Evolutionary conservation across 176 grass and related monocot genomes (phyloP), one percentile per base, ranked within the genome.

Genomic region (Calamus simplicifolius): DNA sequence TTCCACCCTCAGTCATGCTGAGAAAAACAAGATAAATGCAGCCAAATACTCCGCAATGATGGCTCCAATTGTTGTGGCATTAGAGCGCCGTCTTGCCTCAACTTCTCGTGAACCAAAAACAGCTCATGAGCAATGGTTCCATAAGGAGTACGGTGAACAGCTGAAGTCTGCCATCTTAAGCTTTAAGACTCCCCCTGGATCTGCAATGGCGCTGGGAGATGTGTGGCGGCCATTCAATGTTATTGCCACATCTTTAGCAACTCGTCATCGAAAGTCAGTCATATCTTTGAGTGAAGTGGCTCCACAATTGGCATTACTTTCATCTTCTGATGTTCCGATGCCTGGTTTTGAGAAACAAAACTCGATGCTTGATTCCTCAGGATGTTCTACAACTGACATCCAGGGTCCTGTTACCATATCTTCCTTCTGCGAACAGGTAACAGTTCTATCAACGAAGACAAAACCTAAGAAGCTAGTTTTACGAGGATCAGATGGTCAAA

Each of bases 271-370:
- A 61, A 96, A 87, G 69, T 85, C 91, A 82, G 71, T 62, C 48
- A 59, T 96, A 71, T 80, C 64, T 56, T 81, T 96, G 64, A 84
- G 77, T 81, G 91, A 89, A 62, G 79, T 96, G 80, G 86, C 91
- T 56, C 91, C 91, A 61, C 80, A 87, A 58, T 69, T 96, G 74
- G 75, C 86, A 68, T 57, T 30, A 51, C 64, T 96, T 66, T 77
- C 83, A 66, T 82, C 77, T 69, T 96, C 91, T 76, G 83, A 96
- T 62, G 89, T 96, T 90, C 91, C 91, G 80, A 90, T 96, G 86
- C 91, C 91, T 74, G 91, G 91, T 74, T 87, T 96, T 79, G 91
- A 96, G 78, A 96, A 90, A 77, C 86, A 95, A 75, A 84, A 73
- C 13, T 54, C 70, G 18, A 62, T 43, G 70, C 56, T 75, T 82